These are phyloP conservation scores for Backusella westeae DNA, from an alignment of 192 early-diverging fungal genomes.

Conservation along the genomic window DNA sequence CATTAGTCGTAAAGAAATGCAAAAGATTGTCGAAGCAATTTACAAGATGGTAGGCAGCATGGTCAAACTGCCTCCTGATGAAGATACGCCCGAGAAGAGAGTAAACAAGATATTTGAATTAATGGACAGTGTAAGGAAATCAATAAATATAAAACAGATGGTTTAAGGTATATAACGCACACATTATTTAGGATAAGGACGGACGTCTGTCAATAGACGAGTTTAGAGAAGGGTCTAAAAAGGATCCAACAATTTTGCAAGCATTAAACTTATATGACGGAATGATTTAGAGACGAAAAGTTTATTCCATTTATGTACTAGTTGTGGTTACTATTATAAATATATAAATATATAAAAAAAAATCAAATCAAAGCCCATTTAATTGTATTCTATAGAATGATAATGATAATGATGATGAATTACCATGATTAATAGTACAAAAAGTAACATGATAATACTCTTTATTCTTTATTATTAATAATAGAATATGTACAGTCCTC, in stretches of 20 bases:
- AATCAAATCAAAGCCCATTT: too few relatives aligned
- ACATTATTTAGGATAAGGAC: conserved; percentile 60
- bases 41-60: conserved; percentile 93
- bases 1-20: conserved; percentile 88
- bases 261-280: conserved; percentile 87
- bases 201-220: conserved; percentile 79
- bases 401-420: too few relatives aligned
- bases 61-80: conserved; percentile 86
- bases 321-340: too few relatives aligned
- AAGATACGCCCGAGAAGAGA: conserved; percentile 87
- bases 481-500: too few relatives aligned
- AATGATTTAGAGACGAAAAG: conserved; percentile 50
- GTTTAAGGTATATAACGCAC: too few relatives aligned
- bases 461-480: too few relatives aligned
- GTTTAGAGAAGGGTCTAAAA: conserved; percentile 84
- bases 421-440: too few relatives aligned
- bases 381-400: too few relatives aligned
- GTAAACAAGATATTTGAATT: conserved; percentile 87
- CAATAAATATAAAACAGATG: too few relatives aligned
- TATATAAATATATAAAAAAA: background rate
- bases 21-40: conserved; percentile 86
- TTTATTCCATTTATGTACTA: background rate
- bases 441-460: too few relatives aligned
- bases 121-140: conserved; percentile 69
- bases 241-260: conserved; percentile 84